Conservation (phyloP, 768 basidiomycete species). For the Brasilioporus rufonigricans region DNA sequence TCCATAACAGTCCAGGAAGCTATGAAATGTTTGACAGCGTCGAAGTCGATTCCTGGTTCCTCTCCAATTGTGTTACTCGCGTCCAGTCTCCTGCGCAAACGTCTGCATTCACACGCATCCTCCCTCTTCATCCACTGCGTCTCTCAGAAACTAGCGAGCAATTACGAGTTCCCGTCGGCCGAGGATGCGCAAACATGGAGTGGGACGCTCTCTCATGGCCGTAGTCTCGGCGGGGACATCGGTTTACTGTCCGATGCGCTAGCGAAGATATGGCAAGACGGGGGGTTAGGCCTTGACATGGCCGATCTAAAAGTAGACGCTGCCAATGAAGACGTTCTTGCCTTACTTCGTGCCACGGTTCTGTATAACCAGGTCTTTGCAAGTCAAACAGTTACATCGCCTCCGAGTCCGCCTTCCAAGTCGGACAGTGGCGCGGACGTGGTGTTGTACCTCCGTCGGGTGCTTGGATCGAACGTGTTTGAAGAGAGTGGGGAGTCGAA, state of each 20-base stretch:
- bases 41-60: slow-evolving; percentile 11
- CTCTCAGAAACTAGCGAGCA: slow-evolving; percentile 20
- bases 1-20: slow-evolving; percentile 56
- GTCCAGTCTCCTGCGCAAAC: slow-evolving; percentile 45
- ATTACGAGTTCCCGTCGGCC: slow-evolving; percentile 17
- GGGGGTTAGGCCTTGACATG: slow-evolving; percentile 25
- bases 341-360: slow-evolving; percentile 57
- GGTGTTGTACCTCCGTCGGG: slow-evolving; percentile 47
- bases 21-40: slow-evolving; percentile 33
- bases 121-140: slow-evolving; percentile 52
- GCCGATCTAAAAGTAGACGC: slow-evolving; percentile 31
- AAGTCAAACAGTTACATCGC: slow-evolving; percentile 45
- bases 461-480: slow-evolving; percentile 54
- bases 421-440: slow-evolving; percentile 28
- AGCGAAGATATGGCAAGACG: slow-evolving; percentile 54
- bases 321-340: slow-evolving; percentile 46
- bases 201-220: slow-evolving; percentile 55
- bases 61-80: slow-evolving; percentile 53
- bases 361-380: slow-evolving; percentile 63
- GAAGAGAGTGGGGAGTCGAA: slow-evolving; percentile 25
- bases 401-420: slow-evolving; percentile 49
- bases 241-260: slow-evolving; percentile 52
- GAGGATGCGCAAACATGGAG: slow-evolving; percentile 38
- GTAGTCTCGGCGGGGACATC: slow-evolving; percentile 59
- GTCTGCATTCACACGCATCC: slow-evolving; percentile 52